These are phyloP conservation scores for Mortierella polycephala DNA, from an alignment of 371 early-diverging fungal species.

Conservation along the genomic window DNA sequence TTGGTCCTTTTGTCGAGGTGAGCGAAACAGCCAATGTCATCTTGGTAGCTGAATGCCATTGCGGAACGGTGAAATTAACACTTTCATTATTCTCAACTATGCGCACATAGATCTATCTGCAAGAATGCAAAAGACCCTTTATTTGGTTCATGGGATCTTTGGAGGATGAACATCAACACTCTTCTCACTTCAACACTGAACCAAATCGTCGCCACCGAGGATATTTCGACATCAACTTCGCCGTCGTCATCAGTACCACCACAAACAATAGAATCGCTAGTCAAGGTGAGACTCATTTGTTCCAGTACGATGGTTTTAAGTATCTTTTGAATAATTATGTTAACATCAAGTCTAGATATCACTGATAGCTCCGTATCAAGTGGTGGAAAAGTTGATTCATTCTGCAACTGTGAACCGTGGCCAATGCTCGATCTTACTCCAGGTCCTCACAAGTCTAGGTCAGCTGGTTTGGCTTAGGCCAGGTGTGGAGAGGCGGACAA, in stretches of 20 bases:
- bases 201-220: constrained; percentile 30
- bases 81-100: neutral
- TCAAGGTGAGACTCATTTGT: constrained; percentile 18
- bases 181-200: constrained; percentile 38
- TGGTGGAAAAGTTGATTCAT: constrained; percentile 17
- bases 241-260: constrained; percentile 4
- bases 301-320: neutral
- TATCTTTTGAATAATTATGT: neutral
- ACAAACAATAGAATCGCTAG: constrained; percentile 21
- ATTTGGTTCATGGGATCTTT: constrained; percentile 41
- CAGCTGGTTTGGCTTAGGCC: constrained; percentile 36
- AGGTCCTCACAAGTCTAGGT: constrained; percentile 22
- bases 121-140: constrained; percentile 23
- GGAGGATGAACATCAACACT: constrained; percentile 37
- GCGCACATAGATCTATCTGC: constrained; percentile 8
- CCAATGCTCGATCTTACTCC: constrained; percentile 26
- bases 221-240: neutral
- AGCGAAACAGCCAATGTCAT: neutral
- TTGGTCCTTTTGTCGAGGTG: constrained; percentile 33
- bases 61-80: neutral
- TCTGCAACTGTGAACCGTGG: constrained; percentile 40
- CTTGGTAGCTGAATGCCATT: neutral
- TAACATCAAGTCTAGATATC: constrained; percentile 20
- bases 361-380: constrained; percentile 42
- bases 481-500: constrained; percentile 1